A percentile compares a stretch with the other conserved stretches of the same genome.
These are phyloP conservation scores for Chaetomium strumarium DNA, from an alignment of 2,329 filamentous ascomycete species.

Conservation along the genomic window DNA sequence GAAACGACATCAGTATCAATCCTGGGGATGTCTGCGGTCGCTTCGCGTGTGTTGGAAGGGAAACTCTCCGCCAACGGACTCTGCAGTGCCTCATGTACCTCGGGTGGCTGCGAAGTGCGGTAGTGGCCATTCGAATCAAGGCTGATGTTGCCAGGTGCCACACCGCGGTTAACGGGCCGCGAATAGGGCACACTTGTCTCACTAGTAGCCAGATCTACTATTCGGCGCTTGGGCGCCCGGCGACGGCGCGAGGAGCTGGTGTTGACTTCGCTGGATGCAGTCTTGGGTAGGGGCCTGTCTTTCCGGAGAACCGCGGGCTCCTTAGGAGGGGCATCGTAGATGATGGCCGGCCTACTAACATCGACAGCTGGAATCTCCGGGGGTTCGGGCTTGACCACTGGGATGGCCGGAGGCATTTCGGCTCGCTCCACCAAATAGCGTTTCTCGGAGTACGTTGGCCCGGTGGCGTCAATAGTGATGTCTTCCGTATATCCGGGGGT, in stretches of 20 bases:
- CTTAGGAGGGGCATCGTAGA: conserved; percentile 43
- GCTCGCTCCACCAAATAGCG: conserved; percentile 78
- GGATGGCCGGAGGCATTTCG: conserved; percentile 67
- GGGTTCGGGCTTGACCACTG: conserved; percentile 65
- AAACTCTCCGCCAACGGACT: conserved; percentile 28
- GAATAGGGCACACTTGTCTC: conserved; percentile 31
- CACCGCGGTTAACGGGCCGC: conserved; percentile 29
- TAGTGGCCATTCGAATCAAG: conserved; percentile 35
- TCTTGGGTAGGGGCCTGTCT: conserved; percentile 48
- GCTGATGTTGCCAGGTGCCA: conserved; percentile 20
- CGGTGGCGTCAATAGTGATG: conserved; percentile 77
- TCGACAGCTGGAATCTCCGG: conserved; percentile 58
- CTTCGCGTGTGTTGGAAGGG: conserved; percentile 27
- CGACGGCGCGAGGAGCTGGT: conserved; percentile 55
- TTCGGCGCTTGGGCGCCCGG: conserved; percentile 55
- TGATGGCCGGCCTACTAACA: conserved; percentile 61
- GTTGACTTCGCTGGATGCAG: conserved; percentile 52
- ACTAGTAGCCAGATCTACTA: conserved; percentile 57
- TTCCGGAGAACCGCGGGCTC: conserved; percentile 53
- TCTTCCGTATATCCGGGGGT: conserved; percentile 89
- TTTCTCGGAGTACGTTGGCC: conserved; percentile 78
- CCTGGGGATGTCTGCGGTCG: conserved; percentile 33
- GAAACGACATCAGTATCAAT: conserved; percentile 35
- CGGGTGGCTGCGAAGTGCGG: conserved; percentile 39
- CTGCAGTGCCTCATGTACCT: conserved; percentile 32